phyloP scores from a whole-genome alignment of 768 basidiomycete genomes.

The Suillus placidus region DNA sequence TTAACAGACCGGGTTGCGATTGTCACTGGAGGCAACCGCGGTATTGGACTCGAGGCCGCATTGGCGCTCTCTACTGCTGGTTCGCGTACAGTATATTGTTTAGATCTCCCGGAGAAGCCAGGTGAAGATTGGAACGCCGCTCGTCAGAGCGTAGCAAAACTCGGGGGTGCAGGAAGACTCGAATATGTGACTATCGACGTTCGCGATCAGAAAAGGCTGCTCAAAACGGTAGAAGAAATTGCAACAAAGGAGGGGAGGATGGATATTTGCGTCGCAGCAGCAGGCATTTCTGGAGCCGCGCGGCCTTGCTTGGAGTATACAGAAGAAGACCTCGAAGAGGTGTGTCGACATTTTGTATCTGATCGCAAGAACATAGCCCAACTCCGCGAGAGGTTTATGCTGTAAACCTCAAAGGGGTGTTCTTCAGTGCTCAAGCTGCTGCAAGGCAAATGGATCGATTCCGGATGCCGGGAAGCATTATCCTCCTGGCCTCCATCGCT shows the following conservation, averaged over 20 bases:
- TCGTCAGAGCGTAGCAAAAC: slow-evolving; percentile 44
- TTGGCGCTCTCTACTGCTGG: slow-evolving; percentile 32
- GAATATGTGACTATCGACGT: slow-evolving; percentile 29
- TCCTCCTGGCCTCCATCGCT: slow-evolving; percentile 54
- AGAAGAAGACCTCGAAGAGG: slow-evolving; percentile 32
- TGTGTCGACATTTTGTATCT: slow-evolving; percentile 9
- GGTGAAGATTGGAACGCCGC: slow-evolving; percentile 50
- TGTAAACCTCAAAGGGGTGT: slow-evolving; percentile 58
- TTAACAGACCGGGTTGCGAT: slow-evolving; percentile 30
- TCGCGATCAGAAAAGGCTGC: slow-evolving; percentile 23
- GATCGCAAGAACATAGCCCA: background rate
- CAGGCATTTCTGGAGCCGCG: slow-evolving; percentile 33
- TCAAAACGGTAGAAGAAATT: slow-evolving; percentile 24
- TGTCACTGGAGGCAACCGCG: slow-evolving; percentile 31
- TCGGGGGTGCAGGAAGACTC: slow-evolving; percentile 34
- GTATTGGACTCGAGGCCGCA: slow-evolving; percentile 37
- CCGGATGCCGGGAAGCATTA: slow-evolving; percentile 48
- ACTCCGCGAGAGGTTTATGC: slow-evolving; percentile 48
- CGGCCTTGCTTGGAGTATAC: slow-evolving; percentile 32
- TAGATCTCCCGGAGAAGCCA: slow-evolving; percentile 20
- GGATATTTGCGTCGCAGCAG: slow-evolving; percentile 32
- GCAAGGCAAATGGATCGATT: slow-evolving; percentile 51
- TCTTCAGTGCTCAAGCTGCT: slow-evolving; percentile 56
- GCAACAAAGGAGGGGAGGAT: slow-evolving; percentile 27
- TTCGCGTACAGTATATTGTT: slow-evolving; percentile 45